phyloP scores from a whole-genome alignment of 768 basidiomycete genomes.

The Wakefieldia striispora region DNA sequence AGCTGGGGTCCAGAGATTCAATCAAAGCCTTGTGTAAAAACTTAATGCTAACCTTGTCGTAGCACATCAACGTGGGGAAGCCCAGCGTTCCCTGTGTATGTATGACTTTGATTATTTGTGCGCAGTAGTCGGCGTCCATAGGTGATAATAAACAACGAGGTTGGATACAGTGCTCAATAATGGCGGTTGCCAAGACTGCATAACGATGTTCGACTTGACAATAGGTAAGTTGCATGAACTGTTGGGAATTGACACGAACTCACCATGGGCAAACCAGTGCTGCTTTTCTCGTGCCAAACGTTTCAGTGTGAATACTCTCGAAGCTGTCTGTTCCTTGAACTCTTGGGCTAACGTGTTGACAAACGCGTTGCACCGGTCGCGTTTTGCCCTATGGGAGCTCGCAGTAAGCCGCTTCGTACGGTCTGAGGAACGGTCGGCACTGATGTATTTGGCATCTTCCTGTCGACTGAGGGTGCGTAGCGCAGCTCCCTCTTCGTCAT shows the following conservation, averaged over 20 bases:
- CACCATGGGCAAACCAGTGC: conserved; percentile 78
- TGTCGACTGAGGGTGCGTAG: conserved; percentile 62
- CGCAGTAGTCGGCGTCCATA: conserved; percentile 94
- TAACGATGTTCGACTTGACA: conserved; percentile 36
- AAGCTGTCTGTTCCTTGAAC: conserved; percentile 71
- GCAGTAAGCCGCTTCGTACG: conserved; percentile 58
- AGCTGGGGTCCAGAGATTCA: conserved; percentile 46
- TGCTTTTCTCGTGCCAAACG: conserved; percentile 74
- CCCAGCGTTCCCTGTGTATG: conserved; percentile 87
- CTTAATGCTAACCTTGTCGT: conserved; percentile 61
- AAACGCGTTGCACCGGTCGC: conserved; percentile 66
- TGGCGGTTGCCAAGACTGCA: conserved; percentile 50
- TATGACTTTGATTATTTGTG: conserved; percentile 84
- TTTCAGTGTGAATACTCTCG: conserved; percentile 72
- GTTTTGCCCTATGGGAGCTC: conserved; percentile 52
- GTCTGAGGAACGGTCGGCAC: conserved; percentile 73
- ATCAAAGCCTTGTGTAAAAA: not conserved
- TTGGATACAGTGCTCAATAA: conserved; percentile 90
- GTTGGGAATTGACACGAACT: not conserved
- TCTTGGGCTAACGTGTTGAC: conserved; percentile 62
- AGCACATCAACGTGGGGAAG: conserved; percentile 83
- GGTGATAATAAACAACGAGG: conserved; percentile 92
- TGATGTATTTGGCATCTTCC: conserved; percentile 60
- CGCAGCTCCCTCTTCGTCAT: conserved; percentile 71
- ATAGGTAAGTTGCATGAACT: conserved; percentile 7